Conservation (phyloP, 2,329 filamentous ascomycete species). For the Penicillium sp. region DNA sequence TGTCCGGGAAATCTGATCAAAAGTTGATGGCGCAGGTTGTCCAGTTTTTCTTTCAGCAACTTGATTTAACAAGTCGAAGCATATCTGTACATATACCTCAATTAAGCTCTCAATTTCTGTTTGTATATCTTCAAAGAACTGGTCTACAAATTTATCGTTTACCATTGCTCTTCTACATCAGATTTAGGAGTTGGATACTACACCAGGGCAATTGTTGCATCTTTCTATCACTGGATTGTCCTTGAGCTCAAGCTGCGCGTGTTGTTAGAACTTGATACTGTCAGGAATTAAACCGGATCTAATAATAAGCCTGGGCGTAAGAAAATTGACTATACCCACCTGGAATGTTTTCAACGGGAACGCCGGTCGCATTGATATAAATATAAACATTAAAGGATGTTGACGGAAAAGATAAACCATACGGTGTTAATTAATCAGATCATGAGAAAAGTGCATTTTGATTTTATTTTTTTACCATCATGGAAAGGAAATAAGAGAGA, state of each 20-base stretch:
- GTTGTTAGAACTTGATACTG: background rate
- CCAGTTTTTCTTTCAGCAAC: background rate
- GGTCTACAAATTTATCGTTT: background rate
- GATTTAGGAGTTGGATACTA: background rate
- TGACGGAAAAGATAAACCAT: background rate
- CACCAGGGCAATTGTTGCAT: background rate
- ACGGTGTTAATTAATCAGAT: background rate
- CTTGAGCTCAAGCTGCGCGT: background rate
- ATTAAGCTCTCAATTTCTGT: slow-evolving; percentile 8
- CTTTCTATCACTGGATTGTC: background rate
- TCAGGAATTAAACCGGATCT: background rate
- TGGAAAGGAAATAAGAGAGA: slow-evolving; percentile 8
- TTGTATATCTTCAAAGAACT: background rate
- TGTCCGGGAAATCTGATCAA: slow-evolving; percentile 1
- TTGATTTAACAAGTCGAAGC: slow-evolving; percentile 4
- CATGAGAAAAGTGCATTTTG: slow-evolving; percentile 27
- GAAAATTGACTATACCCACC: background rate
- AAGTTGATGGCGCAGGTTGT: slow-evolving; percentile 13
- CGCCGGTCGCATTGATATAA: background rate
- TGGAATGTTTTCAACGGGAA: background rate
- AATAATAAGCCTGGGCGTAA: background rate
- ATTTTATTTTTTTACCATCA: slow-evolving; percentile 22
- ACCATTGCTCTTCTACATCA: background rate
- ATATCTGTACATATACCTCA: slow-evolving; percentile 14
- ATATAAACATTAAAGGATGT: background rate